These are phyloP conservation scores for Pseudonectria foliicola DNA, from an alignment of 2,329 filamentous ascomycete species.

Conservation along the genomic window DNA sequence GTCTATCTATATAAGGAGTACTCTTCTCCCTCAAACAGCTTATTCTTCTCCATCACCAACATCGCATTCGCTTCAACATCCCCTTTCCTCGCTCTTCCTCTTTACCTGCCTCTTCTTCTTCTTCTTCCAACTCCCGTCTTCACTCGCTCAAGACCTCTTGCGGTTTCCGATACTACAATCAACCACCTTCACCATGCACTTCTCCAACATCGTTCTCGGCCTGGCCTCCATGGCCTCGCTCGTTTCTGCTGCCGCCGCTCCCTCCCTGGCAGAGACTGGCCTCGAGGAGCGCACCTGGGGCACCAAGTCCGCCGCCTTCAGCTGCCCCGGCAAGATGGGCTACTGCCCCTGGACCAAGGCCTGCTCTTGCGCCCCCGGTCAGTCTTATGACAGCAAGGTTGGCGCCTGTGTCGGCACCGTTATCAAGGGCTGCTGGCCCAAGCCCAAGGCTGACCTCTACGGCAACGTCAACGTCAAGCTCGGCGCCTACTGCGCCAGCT, in stretches of 20 bases:
- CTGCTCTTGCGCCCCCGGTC: constrained; percentile 37
- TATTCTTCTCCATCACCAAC: constrained; percentile 4
- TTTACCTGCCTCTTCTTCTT: constrained; percentile 1
- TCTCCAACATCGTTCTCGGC: constrained; percentile 20
- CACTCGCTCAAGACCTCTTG: not conserved
- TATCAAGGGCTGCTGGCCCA: constrained; percentile 27
- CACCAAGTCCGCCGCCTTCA: constrained; percentile 13
- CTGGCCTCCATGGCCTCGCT: constrained; percentile 21
- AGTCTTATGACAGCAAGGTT: constrained; percentile 28
- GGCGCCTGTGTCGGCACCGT: constrained; percentile 21
- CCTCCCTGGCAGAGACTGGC: constrained; percentile 6
- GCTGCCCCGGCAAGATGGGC: constrained; percentile 27
- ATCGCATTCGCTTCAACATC: constrained; percentile 1
- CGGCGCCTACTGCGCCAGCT: constrained; percentile 27
- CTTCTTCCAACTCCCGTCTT: not conserved
- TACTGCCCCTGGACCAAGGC: constrained; percentile 33
- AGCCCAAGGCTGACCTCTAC: constrained; percentile 21
- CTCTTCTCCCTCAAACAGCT: constrained; percentile 1
- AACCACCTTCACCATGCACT: constrained; percentile 21
- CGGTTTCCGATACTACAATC: not conserved
- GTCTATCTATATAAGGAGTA: too few relatives aligned
- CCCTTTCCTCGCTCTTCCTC: not conserved
- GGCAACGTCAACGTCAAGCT: constrained; percentile 21
- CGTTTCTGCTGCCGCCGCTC: constrained; percentile 16
- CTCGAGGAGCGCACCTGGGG: constrained; percentile 14